A percentile compares a stretch with the other conserved stretches of the same genome.
phyloP scores from a whole-genome alignment of 352 stramenopile genomes.

The Phytopythium chamaehyphon region DNA sequence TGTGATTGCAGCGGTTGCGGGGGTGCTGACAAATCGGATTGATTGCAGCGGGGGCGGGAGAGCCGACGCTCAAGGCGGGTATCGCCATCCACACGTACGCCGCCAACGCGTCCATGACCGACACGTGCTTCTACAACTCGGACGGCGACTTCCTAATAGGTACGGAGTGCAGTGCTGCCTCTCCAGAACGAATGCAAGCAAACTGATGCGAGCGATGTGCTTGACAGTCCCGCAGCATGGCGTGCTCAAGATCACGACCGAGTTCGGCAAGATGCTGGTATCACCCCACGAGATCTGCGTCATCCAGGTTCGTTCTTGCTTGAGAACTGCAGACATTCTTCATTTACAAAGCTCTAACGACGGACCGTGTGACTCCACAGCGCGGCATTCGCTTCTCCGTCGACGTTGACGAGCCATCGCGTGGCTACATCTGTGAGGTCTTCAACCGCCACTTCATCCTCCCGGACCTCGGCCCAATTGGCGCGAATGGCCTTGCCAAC shows the following conservation, averaged over 20 bases:
- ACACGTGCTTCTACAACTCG: constrained; percentile 93
- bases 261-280: constrained; percentile 89
- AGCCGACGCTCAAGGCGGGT: constrained; percentile 88
- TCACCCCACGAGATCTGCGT: constrained; percentile 92
- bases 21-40: neutral
- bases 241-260: constrained; percentile 90
- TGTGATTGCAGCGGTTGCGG: no score
- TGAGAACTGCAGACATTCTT: neutral
- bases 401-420: constrained; percentile 71
- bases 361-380: constrained; percentile 7
- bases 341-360: neutral
- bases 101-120: constrained; percentile 86
- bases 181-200: no score
- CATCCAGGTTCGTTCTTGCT: constrained; percentile 65
- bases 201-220: no score
- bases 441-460: constrained; percentile 95
- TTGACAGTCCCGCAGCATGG: constrained; percentile 86
- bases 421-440: constrained; percentile 95
- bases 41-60: constrained; percentile 64
- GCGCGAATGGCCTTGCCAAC: constrained; percentile 95
- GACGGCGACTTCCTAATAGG: constrained; percentile 96
- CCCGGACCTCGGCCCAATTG: constrained; percentile 94
- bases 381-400: constrained; percentile 94
- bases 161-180: constrained; percentile 11
- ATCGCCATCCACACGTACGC: constrained; percentile 94